Evolutionary conservation across 257 asterid species (phyloP).

Genomic region (Rehmannia glutinosa): DNA sequence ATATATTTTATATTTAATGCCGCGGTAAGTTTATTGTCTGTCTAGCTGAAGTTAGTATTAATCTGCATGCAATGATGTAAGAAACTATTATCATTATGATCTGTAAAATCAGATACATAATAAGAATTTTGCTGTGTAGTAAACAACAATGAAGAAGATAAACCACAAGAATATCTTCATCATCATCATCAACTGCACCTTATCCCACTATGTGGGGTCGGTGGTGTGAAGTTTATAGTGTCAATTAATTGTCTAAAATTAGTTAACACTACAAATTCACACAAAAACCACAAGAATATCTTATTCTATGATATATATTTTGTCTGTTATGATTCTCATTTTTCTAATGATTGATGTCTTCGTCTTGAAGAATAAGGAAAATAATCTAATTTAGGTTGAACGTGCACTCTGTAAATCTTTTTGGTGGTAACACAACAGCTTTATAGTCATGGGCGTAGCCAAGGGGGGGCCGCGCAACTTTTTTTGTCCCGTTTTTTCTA

Average conservation of each 20-base stretch:
- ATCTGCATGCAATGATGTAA: neutral
- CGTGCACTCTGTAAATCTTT: neutral
- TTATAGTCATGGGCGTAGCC: too few species aligned
- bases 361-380: neutral
- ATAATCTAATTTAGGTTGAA: neutral
- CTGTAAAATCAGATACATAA: neutral
- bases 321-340: too few species aligned
- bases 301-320: neutral
- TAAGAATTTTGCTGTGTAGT: neutral
- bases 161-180: too few species aligned
- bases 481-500: too few species aligned
- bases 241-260: too few species aligned
- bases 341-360: neutral
- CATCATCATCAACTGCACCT: too few species aligned
- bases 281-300: neutral
- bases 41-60: neutral
- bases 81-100: neutral
- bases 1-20: neutral
- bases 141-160: too few species aligned
- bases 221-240: too few species aligned
- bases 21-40: neutral
- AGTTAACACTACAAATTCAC: too few species aligned
- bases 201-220: too few species aligned
- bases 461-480: too few species aligned
- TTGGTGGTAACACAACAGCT: neutral